Base-by-base conservation (phyloP, 768 basidiomycete genomes). In the Boletellus ananas region DNA sequence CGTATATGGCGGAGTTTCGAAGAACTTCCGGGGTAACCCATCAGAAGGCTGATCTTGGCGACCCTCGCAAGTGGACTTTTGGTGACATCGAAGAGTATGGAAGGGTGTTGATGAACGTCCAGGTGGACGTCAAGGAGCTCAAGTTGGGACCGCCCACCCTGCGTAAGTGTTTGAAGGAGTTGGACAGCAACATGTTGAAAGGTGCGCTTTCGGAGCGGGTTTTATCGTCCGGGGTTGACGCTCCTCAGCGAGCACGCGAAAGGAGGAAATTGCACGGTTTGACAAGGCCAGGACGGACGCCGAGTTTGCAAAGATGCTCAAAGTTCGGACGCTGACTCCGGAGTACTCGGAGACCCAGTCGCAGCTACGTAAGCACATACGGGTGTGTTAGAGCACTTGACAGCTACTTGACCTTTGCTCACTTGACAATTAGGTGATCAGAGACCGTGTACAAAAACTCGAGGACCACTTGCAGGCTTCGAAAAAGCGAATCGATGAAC, bases 341-440 rank as follows among this genome's bases (percentile, higher is more conserved):
- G 92, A 97, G 60, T 86, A 93, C 61, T 74, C 84, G 13, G 92
- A 94, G 62, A 85, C 81, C 1, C 94, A 94, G 63, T 79, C 75
- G 2, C 81, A 84, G 47, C 70, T 97, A 23, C 77, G 92, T 29
- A 80, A 84, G 56, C 74, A 77, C 54, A 81, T 90, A 34, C 73
- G 85, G 63, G 93, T 91, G 57, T 37, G 81, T 69, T 17, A 25
- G 13, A 46, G 14, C 16, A 29, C 40, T 44, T 13, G 35, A 45
- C 34, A 44, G 14, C n/a, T 21, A 17, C 29, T 42, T 34, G 23
- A 21, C 34, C 54, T 25, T 9, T 9, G 45, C 51, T 62, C 36
- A 58, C 35, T 9, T 16, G 34, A 18, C 50, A 29, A 34, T 7
- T 49, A 94, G 89, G 67, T 71, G n/a, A 80, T 87, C 23, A 80